These are phyloP conservation scores for Phytopythium sindhum DNA, from an alignment of 352 stramenopile species.

Conservation along the genomic window DNA sequence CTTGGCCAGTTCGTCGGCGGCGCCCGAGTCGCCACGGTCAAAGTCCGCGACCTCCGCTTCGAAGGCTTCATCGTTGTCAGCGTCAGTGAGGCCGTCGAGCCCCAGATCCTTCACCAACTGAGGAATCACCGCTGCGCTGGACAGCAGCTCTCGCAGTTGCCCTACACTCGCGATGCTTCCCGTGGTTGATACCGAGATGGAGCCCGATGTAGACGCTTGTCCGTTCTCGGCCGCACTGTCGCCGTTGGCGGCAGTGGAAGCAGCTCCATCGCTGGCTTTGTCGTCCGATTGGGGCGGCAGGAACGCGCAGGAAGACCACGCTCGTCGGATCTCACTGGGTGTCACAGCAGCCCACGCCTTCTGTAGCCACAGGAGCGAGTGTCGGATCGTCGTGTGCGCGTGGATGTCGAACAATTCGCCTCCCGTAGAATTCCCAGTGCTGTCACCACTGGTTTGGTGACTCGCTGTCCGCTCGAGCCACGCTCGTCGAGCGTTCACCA, in stretches of 20 bases:
- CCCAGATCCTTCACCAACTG: conserved; percentile 30
- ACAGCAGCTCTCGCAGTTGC: conserved; percentile 19
- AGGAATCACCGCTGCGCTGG: conserved; percentile 18
- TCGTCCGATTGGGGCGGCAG: conserved; percentile 23
- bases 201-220: background rate
- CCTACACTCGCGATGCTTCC: conserved; percentile 3
- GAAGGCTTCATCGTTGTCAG: conserved; percentile 16
- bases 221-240: conserved; percentile 9
- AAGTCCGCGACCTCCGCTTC: conserved; percentile 38
- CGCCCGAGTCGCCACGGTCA: conserved; percentile 30
- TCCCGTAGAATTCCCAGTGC: conserved; percentile 4
- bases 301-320: conserved; percentile 38
- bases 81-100: conserved; percentile 22
- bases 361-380: conserved; percentile 43
- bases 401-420: conserved; percentile 37
- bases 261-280: conserved; percentile 14
- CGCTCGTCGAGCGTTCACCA: conserved; percentile 33
- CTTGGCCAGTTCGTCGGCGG: conserved; percentile 31
- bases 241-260: conserved; percentile 4
- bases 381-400: conserved; percentile 36
- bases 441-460: conserved; percentile 4
- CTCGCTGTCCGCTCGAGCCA: conserved; percentile 12
- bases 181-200: background rate
- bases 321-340: conserved; percentile 29
- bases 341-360: conserved; percentile 37